Percentiles rank a stretch among this genome's conserved stretches.
phyloP scores from a whole-genome alignment of 495 filamentous ascomycete genomes.

The Daldinia grandis region DNA sequence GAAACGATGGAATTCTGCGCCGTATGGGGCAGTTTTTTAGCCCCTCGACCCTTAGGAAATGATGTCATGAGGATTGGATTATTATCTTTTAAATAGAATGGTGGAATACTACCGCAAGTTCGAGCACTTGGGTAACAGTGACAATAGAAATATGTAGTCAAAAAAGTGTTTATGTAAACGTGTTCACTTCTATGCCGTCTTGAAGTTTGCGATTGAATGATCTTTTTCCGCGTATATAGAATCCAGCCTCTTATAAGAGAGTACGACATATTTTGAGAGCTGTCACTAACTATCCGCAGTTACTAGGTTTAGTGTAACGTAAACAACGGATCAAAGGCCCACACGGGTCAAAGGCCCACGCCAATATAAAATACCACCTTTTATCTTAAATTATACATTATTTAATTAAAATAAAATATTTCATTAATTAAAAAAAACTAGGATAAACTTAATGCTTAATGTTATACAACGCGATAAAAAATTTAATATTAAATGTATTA shows the following conservation, averaged over 20 bases:
- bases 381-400: no score
- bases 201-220: neutral
- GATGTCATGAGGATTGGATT: conserved; percentile 13
- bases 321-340: no score
- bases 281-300: neutral
- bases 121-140: neutral
- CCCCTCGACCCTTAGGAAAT: neutral
- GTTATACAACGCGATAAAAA: no score
- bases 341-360: no score
- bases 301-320: neutral
- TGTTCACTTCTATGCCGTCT: neutral
- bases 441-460: no score
- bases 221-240: neutral
- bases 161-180: neutral
- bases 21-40: neutral
- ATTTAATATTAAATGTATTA: no score
- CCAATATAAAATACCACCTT: no score
- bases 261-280: neutral
- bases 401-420: no score
- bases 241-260: neutral
- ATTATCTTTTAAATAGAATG: conserved; percentile 8
- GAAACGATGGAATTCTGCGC: conserved; percentile 9
- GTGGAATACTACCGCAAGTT: neutral
- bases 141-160: neutral
- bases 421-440: no score